A percentile compares a stretch with the other conserved stretches of the same genome.
These are phyloP conservation scores for Kodamaea sagamina DNA, from an alignment of 805 yeast genomes.

Conservation along the genomic window DNA sequence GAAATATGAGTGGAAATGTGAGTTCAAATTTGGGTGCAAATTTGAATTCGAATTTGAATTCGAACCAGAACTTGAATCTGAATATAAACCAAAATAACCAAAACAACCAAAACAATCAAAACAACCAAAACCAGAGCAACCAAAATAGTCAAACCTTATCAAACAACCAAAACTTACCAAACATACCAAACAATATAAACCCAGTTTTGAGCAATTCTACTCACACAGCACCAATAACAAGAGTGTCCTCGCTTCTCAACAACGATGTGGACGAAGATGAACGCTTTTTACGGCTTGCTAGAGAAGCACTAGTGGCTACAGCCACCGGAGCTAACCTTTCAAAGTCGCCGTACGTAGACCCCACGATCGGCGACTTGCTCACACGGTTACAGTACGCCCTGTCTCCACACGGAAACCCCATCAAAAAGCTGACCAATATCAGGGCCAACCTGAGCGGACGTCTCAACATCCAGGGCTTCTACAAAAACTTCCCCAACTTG, in stretches of 20 bases:
- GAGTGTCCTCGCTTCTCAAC: constrained; percentile 9
- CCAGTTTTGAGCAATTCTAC: neutral
- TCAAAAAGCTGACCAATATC: constrained; percentile 33
- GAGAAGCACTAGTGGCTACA: constrained; percentile 60
- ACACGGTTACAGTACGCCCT: constrained; percentile 59
- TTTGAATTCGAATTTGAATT: neutral
- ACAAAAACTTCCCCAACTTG: constrained; percentile 44
- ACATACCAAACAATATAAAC: neutral
- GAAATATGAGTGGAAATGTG: too few species aligned
- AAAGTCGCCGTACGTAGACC: constrained; percentile 48
- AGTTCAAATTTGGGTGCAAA: too few species aligned
- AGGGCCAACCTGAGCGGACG: constrained; percentile 43
- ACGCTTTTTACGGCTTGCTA: constrained; percentile 57
- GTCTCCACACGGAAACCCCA: constrained; percentile 60
- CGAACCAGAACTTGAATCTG: too few species aligned
- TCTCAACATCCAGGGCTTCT: constrained; percentile 43
- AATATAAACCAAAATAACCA: too few species aligned
- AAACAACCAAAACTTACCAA: too few species aligned
- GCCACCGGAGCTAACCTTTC: constrained; percentile 41
- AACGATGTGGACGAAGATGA: constrained; percentile 46
- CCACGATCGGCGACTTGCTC: constrained; percentile 61
- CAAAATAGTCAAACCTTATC: too few species aligned
- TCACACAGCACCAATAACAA: neutral
- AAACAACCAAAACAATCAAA: too few species aligned
- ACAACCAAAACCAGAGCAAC: too few species aligned